A percentile compares a stretch with the other conserved stretches of the same genome.
phyloP scores from a whole-genome alignment of 495 filamentous ascomycete species.

The Annulohypoxylon moriforme region DNA sequence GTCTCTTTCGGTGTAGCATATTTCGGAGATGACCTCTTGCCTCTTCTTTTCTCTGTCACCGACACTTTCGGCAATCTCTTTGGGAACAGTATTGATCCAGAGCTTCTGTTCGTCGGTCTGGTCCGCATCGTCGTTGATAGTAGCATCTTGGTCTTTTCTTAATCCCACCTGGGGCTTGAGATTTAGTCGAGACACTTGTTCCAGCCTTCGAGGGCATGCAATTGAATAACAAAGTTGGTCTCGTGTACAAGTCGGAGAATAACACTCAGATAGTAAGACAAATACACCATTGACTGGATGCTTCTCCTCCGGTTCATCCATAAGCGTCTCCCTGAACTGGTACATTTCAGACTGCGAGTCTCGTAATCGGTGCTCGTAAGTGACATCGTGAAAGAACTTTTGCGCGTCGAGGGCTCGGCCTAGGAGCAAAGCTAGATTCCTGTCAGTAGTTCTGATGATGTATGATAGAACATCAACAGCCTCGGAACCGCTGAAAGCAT shows the following conservation, averaged over 20 bases:
- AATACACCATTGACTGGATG: constrained; percentile 94
- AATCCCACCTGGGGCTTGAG: constrained; percentile 90
- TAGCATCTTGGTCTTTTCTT: constrained; percentile 80
- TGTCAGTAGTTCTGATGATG: constrained; percentile 96
- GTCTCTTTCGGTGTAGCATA: constrained; percentile 98
- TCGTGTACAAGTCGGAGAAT: constrained; percentile 95
- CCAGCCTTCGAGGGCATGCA: constrained; percentile 91
- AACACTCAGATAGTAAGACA: constrained; percentile 94
- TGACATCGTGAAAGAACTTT: constrained; percentile 99
- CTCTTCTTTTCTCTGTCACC: constrained; percentile 94
- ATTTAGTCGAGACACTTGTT: constrained; percentile 94
- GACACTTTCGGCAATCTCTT: constrained; percentile 90
- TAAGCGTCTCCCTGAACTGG: constrained; percentile 92
- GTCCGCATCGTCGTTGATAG: constrained; percentile 80
- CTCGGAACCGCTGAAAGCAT: constrained; percentile 92
- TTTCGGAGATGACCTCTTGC: constrained; percentile 97
- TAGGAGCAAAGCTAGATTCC: constrained; percentile 93
- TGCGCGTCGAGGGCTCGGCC: constrained; percentile 95
- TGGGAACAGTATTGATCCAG: constrained; percentile 98
- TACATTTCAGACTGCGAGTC: constrained; percentile 93
- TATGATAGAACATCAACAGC: constrained; percentile 93
- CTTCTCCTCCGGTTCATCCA: constrained; percentile 81
- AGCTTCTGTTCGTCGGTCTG: constrained; percentile 96
- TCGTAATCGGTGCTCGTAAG: constrained; percentile 93
- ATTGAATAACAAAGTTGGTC: constrained; percentile 98